Evolutionary conservation across 768 basidiomycete species (phyloP).

Genomic region (Termitomyces sp.): DNA sequence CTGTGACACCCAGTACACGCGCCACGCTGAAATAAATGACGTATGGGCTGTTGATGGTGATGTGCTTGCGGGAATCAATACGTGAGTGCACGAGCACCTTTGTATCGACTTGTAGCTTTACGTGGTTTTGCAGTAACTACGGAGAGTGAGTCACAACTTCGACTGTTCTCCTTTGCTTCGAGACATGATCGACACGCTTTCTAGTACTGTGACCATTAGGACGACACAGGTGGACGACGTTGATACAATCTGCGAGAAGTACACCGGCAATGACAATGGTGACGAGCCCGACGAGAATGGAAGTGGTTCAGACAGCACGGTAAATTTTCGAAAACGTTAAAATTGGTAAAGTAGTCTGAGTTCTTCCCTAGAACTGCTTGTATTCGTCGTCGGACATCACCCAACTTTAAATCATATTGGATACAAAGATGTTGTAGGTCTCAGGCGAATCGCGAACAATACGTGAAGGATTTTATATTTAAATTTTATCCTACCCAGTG

Average conservation of each 20-base stretch:
- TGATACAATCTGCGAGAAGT: constrained; percentile 26
- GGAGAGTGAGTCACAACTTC: constrained; percentile 22
- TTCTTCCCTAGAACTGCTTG: constrained; percentile 17
- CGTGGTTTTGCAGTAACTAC: constrained; percentile 22
- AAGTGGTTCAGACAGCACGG: constrained; percentile 26
- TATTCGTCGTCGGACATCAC: constrained; percentile 23
- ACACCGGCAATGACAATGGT: constrained; percentile 24
- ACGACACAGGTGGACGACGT: constrained; percentile 24
- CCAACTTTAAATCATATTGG: constrained; percentile 2
- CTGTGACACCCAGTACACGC: constrained; percentile 24
- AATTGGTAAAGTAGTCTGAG: not conserved
- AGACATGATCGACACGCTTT: not conserved
- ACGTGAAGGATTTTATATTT: not conserved
- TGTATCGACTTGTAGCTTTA: not conserved
- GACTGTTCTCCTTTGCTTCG: not conserved
- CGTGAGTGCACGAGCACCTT: constrained; percentile 15
- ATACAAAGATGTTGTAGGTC: not conserved
- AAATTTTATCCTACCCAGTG: not conserved
- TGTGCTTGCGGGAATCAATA: constrained; percentile 26
- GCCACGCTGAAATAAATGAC: constrained; percentile 25
- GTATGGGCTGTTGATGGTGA: constrained; percentile 27
- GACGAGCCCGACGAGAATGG: constrained; percentile 24
- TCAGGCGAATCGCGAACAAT: not conserved
- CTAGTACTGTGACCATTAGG: constrained; percentile 26
- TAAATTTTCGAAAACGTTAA: constrained; percentile 4